These are phyloP conservation scores for Ophiostoma sp. DNA, from an alignment of 2,329 filamentous ascomycete genomes.

Conservation along the genomic window DNA sequence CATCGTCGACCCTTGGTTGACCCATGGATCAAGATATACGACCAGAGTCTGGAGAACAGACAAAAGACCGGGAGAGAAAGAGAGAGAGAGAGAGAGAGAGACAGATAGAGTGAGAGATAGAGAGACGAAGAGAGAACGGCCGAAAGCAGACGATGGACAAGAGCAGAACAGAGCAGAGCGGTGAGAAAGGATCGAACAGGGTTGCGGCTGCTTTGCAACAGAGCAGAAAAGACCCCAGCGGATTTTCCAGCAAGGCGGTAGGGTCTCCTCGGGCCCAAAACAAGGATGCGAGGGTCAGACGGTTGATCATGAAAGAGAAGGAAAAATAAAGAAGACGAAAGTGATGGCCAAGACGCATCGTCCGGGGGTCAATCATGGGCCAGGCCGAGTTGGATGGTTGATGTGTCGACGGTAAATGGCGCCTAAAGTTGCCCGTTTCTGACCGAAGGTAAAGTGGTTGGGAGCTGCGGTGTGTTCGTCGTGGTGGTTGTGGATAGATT, in stretches of 20 bases:
- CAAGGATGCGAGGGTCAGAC: slow-evolving; percentile 20
- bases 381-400: slow-evolving; percentile 5
- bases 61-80: not conserved
- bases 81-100: not conserved
- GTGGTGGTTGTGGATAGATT: slow-evolving; percentile 5
- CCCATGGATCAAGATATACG: not conserved
- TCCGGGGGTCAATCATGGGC: slow-evolving; percentile 11
- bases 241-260: slow-evolving; percentile 10
- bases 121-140: not conserved
- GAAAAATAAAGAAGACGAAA: not conserved
- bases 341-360: not conserved
- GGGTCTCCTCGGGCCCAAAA: slow-evolving; percentile 4
- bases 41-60: not conserved
- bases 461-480: not conserved
- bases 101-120: not conserved
- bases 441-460: not conserved
- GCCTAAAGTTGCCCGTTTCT: slow-evolving; percentile 21
- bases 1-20: not conserved
- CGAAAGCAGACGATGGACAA: not conserved
- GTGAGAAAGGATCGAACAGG: not conserved
- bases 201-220: not conserved
- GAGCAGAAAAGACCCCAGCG: not conserved
- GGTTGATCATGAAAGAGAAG: slow-evolving; percentile 20
- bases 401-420: not conserved
- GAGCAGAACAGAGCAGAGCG: not conserved